Conservation (phyloP, 345 rosid species). For the Citrus inodora region DNA sequence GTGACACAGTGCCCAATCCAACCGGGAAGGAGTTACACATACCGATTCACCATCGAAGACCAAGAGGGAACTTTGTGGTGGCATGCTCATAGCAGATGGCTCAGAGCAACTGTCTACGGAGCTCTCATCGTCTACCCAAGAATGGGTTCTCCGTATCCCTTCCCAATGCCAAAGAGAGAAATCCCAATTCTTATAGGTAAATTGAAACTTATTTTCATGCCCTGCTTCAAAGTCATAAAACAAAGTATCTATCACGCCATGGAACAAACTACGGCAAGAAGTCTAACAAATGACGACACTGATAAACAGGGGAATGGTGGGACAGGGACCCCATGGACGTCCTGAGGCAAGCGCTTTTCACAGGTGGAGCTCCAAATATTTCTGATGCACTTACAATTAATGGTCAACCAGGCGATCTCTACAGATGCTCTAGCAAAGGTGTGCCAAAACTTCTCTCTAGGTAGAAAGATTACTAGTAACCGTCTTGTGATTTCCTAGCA, state of each 20-base stretch:
- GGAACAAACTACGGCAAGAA: neutral
- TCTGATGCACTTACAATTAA: slow-evolving; percentile 89
- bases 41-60: slow-evolving; percentile 41
- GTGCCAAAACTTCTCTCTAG: neutral
- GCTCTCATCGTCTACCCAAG: slow-evolving; percentile 64
- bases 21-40: slow-evolving; percentile 68
- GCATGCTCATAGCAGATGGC: slow-evolving; percentile 91
- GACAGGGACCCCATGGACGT: slow-evolving; percentile 75
- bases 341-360: slow-evolving; percentile 43
- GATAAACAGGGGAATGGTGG: slow-evolving; percentile 81
- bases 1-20: slow-evolving; percentile 86
- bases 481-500: neutral
- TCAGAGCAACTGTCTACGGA: slow-evolving; percentile 85
- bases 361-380: slow-evolving; percentile 65
- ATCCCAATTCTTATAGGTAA: slow-evolving; percentile 61
- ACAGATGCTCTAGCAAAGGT: slow-evolving; percentile 80
- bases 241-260: neutral
- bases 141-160: slow-evolving; percentile 54
- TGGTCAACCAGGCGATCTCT: slow-evolving; percentile 93
- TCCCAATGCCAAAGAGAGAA: slow-evolving; percentile 58
- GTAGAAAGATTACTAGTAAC: neutral
- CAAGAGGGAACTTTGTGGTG: slow-evolving; percentile 94
- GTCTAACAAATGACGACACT: neutral
- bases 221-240: neutral
- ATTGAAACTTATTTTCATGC: slow-evolving; percentile 20